These are phyloP conservation scores for Mycena capillaripes DNA, from an alignment of 768 basidiomycete genomes.

Conservation along the genomic window DNA sequence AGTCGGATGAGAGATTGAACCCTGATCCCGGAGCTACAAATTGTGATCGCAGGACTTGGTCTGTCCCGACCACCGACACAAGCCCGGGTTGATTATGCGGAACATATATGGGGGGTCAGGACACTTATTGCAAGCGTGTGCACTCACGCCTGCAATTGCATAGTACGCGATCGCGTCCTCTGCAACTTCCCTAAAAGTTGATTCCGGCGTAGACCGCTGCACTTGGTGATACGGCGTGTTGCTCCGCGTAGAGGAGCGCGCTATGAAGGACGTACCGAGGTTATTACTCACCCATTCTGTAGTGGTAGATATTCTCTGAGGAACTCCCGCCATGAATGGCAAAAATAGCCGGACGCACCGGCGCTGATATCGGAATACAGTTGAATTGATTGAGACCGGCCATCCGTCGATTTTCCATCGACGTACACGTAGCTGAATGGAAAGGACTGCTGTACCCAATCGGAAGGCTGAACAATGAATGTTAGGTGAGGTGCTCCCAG, in stretches of 20 bases:
- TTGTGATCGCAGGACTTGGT: background rate
- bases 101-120: background rate
- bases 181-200: slow-evolving; percentile 58
- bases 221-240: slow-evolving; percentile 59
- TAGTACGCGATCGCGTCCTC: slow-evolving; percentile 66
- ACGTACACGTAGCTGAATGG: slow-evolving; percentile 65
- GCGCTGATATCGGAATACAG: slow-evolving; percentile 63
- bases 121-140: too few species aligned
- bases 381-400: slow-evolving; percentile 53
- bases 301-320: background rate
- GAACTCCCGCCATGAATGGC: background rate
- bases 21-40: background rate
- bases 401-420: slow-evolving; percentile 55
- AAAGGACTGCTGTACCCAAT: slow-evolving; percentile 64
- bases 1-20: slow-evolving; percentile 4
- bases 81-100: background rate
- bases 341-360: slow-evolving; percentile 32
- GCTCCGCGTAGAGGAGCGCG: slow-evolving; percentile 51
- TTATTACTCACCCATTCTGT: slow-evolving; percentile 54
- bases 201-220: slow-evolving; percentile 47
- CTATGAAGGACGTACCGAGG: slow-evolving; percentile 54
- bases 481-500: background rate
- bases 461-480: slow-evolving; percentile 53
- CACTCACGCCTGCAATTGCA: slow-evolving; percentile 53
- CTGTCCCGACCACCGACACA: slow-evolving; percentile 23